Conservation (phyloP, 1,139 yeast species). For the Pichia sp. region DNA sequence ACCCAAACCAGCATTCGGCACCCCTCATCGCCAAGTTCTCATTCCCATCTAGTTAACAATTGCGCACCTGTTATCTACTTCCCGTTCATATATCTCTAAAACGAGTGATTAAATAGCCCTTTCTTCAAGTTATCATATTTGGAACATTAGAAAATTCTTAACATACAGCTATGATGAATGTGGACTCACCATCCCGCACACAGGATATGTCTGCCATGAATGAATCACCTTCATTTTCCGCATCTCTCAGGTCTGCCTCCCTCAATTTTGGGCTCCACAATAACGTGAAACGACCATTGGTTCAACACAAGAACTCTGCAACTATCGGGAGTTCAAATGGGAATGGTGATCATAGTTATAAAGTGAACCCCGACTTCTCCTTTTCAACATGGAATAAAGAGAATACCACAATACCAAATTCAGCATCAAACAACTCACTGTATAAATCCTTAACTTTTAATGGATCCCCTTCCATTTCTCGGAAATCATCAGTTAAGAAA, state of each 20-base stretch:
- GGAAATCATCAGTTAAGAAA: conserved; percentile 10
- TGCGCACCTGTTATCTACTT: too few relatives aligned
- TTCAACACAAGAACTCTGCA: not conserved
- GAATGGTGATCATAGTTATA: not conserved
- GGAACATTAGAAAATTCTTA: not conserved
- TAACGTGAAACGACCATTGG: not conserved
- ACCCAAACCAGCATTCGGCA: too few relatives aligned
- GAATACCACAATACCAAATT: conserved; percentile 2
- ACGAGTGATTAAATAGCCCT: too few relatives aligned
- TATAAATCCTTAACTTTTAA: conserved; percentile 8
- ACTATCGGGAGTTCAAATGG: not conserved
- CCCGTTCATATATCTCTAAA: too few relatives aligned
- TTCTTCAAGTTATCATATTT: not conserved
- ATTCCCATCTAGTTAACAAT: too few relatives aligned
- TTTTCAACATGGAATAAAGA: conserved; percentile 8
- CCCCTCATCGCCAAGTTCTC: too few relatives aligned
- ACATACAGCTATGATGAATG: conserved; percentile 3
- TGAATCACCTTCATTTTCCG: conserved; percentile 6
- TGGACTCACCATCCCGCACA: conserved; percentile 3
- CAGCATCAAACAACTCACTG: conserved; percentile 1
- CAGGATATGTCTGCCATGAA: not conserved
- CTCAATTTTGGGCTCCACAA: not conserved
- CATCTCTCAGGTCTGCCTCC: conserved; percentile 4
- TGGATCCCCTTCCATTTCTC: conserved; percentile 9
- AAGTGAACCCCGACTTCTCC: conserved; percentile 1